phyloP scores from a whole-genome alignment of 495 filamentous ascomycete species.

The Neurospora sp. region DNA sequence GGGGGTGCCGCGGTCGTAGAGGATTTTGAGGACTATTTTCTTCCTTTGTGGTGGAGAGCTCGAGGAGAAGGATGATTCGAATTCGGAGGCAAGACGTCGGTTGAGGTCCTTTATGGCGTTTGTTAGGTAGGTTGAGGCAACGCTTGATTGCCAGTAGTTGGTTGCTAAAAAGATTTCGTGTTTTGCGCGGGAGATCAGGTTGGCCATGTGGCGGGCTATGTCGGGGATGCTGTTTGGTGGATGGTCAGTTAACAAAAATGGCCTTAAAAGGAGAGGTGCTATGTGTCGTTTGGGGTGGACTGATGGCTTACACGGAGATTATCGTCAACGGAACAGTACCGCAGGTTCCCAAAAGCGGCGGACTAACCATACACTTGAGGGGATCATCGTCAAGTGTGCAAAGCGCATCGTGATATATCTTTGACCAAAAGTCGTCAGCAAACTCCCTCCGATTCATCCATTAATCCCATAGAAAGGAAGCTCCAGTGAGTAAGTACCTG shows the following conservation, averaged over 20 bases:
- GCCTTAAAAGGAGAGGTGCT: background rate
- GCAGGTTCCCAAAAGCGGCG: conserved; percentile 56
- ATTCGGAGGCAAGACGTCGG: conserved; percentile 43
- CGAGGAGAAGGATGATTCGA: conserved; percentile 24
- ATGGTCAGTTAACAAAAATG: conserved; percentile 2
- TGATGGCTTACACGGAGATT: conserved; percentile 41
- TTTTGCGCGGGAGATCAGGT: conserved; percentile 62
- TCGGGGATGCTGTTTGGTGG: conserved; percentile 43
- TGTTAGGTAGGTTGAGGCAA: conserved; percentile 54
- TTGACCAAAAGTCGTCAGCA: conserved; percentile 15
- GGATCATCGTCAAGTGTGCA: conserved; percentile 48
- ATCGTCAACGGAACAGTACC: conserved; percentile 60
- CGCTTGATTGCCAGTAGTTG: conserved; percentile 63
- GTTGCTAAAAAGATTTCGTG: conserved; percentile 64
- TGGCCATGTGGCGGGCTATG: conserved; percentile 62
- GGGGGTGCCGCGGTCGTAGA: conserved; percentile 62
- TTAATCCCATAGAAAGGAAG: background rate
- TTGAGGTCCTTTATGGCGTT: conserved; percentile 62
- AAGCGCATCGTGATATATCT: conserved; percentile 60
- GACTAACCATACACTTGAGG: conserved; percentile 50
- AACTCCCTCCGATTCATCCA: background rate
- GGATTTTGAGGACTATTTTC: conserved; percentile 58
- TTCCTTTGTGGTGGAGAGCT: background rate
- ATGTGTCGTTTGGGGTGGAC: no score
- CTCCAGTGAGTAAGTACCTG: conserved; percentile 25